phyloP scores from a whole-genome alignment of 2,329 filamentous ascomycete genomes.

The Corniculantispora saksenae region DNA sequence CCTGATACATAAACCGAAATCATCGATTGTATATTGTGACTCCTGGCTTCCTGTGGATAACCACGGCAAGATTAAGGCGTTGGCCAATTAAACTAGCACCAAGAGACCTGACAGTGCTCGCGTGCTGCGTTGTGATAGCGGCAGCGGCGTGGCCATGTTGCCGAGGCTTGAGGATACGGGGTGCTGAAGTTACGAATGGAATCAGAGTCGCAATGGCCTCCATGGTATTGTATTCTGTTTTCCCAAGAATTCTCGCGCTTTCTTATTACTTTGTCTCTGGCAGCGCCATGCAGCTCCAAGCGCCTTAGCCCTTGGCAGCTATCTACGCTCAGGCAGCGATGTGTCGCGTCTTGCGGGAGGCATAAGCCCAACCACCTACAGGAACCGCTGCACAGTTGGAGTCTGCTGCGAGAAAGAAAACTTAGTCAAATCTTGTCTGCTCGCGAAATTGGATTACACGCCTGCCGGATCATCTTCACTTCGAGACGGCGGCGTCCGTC shows the following conservation, averaged over 20 bases:
- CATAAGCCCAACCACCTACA: not conserved
- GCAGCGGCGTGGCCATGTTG: not conserved
- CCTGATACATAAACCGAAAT: conserved; percentile 18
- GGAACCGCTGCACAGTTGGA: not conserved
- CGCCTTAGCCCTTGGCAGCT: conserved; percentile 1
- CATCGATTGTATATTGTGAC: conserved; percentile 21
- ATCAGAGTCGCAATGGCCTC: not conserved
- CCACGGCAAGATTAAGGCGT: conserved; percentile 15
- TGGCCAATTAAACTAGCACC: conserved; percentile 20
- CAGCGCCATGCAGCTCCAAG: not conserved
- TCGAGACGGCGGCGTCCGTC: not conserved
- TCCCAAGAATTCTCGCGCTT: not conserved
- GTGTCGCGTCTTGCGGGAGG: not conserved
- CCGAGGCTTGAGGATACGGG: not conserved
- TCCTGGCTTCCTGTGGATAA: conserved; percentile 17
- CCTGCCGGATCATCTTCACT: not conserved
- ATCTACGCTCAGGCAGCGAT: not conserved
- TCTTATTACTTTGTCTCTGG: not conserved
- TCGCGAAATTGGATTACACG: not conserved
- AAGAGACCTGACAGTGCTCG: conserved; percentile 2
- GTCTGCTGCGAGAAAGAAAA: not conserved
- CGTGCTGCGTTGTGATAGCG: not conserved
- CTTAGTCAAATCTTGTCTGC: not conserved
- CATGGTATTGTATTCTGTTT: not conserved
- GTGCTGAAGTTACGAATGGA: not conserved